Percentiles rank a stretch among this genome's conserved stretches.
These are phyloP conservation scores for Trypanosoma platydactyli DNA, from an alignment of 208 protist species.

Conservation along the genomic window DNA sequence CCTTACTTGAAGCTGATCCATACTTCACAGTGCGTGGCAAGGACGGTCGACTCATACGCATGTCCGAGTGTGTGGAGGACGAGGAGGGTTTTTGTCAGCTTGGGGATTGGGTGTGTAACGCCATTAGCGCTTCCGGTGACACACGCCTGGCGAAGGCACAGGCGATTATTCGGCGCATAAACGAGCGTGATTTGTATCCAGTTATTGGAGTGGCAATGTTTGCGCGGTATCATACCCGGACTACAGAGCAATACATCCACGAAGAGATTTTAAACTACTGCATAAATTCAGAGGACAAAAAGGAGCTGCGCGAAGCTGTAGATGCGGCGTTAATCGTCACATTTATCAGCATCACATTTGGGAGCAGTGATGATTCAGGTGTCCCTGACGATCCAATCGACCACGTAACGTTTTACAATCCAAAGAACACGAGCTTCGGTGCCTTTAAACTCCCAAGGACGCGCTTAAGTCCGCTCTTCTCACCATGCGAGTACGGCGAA, in stretches of 20 bases:
- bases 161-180: conserved; percentile 64
- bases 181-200: conserved; percentile 71
- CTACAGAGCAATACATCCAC: conserved; percentile 29
- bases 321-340: conserved; percentile 37
- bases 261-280: conserved; percentile 27
- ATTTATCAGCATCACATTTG: conserved; percentile 68
- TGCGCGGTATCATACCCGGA: conserved; percentile 6
- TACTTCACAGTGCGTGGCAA: conserved; percentile 30
- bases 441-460: conserved; percentile 52
- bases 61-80: conserved; percentile 40
- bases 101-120: conserved; percentile 49
- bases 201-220: conserved; percentile 50
- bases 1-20: conserved; percentile 50
- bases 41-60: conserved; percentile 14
- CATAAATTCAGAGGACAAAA: background rate
- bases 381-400: conserved; percentile 70
- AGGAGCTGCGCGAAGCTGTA: conserved; percentile 1
- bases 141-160: conserved; percentile 46
- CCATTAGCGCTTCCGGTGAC: conserved; percentile 48
- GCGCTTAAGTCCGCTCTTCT: conserved; percentile 66
- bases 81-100: conserved; percentile 38
- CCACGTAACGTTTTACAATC: conserved; percentile 69
- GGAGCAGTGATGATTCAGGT: conserved; percentile 44
- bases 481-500: conserved; percentile 67
- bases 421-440: conserved; percentile 40